Evolutionary conservation across 2,329 filamentous ascomycete genomes (phyloP).

Genomic region (Fusarium sp.): DNA sequence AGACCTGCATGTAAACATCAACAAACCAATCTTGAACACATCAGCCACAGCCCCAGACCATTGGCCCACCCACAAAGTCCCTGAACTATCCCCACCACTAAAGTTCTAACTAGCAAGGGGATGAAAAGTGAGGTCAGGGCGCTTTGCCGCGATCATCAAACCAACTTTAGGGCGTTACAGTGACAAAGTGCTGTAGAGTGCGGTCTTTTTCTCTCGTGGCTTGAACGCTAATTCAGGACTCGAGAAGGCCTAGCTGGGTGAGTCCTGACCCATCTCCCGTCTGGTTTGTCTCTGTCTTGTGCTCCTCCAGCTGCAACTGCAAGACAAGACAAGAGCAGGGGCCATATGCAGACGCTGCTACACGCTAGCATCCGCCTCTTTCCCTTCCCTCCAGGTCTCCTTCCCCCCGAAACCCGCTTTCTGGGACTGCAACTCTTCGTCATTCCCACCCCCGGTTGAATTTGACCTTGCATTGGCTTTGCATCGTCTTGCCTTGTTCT

Average conservation of each 20-base stretch:
- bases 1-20: constrained; percentile 31
- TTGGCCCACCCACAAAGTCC: constrained; percentile 16
- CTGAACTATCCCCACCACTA: constrained; percentile 14
- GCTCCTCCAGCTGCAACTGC: background rate
- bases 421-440: constrained; percentile 38
- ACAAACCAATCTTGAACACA: constrained; percentile 27
- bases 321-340: constrained; percentile 19
- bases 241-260: background rate
- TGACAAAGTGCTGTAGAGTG: background rate
- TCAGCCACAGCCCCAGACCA: constrained; percentile 21
- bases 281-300: constrained; percentile 5
- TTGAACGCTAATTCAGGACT: constrained; percentile 29
- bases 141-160: constrained; percentile 27
- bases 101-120: background rate
- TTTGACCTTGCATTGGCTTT: constrained; percentile 15
- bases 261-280: constrained; percentile 8
- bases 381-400: background rate
- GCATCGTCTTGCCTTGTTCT: constrained; percentile 26
- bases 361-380: constrained; percentile 24
- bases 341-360: constrained; percentile 25
- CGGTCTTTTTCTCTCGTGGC: constrained; percentile 18
- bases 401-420: constrained; percentile 41
- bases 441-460: constrained; percentile 27
- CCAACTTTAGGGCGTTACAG: background rate
- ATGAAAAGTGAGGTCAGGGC: background rate